Conservation (phyloP, 192 early-diverging fungal species). For the Podila epicladia region DNA sequence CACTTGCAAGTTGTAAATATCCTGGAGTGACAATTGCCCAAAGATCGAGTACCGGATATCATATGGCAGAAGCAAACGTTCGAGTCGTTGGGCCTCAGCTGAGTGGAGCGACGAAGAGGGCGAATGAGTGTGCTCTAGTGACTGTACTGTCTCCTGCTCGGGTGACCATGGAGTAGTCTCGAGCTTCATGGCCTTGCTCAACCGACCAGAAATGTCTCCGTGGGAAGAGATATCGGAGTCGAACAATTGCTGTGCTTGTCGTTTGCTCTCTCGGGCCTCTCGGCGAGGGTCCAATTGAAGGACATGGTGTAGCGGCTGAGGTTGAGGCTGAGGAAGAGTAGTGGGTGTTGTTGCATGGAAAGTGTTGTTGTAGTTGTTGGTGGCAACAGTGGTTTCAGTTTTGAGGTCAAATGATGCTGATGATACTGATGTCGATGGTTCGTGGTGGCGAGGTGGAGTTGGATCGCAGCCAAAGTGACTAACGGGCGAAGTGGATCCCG, state of each 20-base stretch:
- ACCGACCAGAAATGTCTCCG: background rate
- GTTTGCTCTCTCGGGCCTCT: slow-evolving; percentile 1
- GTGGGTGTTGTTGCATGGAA: background rate
- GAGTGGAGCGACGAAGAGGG: background rate
- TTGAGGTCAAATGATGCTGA: background rate
- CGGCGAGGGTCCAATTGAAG: background rate
- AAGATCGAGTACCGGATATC: slow-evolving; percentile 50
- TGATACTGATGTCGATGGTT: background rate
- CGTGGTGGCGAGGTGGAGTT: background rate
- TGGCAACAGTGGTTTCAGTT: background rate
- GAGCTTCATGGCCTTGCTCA: background rate
- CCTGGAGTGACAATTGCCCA: slow-evolving; percentile 37
- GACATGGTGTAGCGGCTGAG: too few relatives aligned
- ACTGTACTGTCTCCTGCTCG: background rate
- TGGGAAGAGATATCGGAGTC: background rate
- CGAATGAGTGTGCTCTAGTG: background rate
- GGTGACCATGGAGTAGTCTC: background rate
- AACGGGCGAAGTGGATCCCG: slow-evolving; percentile 6
- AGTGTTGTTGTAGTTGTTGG: background rate
- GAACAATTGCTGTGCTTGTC: background rate
- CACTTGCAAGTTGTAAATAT: slow-evolving; percentile 41
- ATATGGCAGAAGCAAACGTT: slow-evolving; percentile 29
- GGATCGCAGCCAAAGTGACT: background rate
- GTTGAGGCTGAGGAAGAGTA: too few relatives aligned
- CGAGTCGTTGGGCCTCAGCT: background rate